Conservation (phyloP, 352 stramenopile species). For the Phytopythium montanum region DNA sequence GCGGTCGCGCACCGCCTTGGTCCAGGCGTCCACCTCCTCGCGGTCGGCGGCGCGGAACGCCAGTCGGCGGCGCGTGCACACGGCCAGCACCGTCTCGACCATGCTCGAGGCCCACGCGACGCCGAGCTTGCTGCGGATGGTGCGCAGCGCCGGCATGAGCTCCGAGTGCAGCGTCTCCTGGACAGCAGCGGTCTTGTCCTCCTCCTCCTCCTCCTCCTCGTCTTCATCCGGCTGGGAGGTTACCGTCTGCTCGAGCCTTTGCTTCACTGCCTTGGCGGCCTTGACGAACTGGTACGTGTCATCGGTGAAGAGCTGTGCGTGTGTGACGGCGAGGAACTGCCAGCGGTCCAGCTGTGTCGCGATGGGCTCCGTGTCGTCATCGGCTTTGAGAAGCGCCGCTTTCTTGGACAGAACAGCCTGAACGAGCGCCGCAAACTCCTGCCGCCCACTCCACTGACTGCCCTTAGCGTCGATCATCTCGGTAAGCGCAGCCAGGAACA, state of each 20-base stretch:
- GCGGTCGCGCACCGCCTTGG: slow-evolving; percentile 47
- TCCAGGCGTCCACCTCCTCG: slow-evolving; percentile 63
- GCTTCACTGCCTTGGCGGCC: slow-evolving; percentile 53
- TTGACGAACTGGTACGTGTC: slow-evolving; percentile 81
- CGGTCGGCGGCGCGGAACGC: slow-evolving; percentile 45
- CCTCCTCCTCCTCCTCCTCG: neutral
- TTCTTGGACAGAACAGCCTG: slow-evolving; percentile 34
- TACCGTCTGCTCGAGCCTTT: slow-evolving; percentile 38
- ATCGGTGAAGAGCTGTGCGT: slow-evolving; percentile 72
- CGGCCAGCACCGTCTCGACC: slow-evolving; percentile 48
- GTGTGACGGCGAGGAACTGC: slow-evolving; percentile 54
- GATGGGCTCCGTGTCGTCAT: slow-evolving; percentile 1
- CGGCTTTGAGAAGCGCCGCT: slow-evolving; percentile 19
- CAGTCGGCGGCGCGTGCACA: slow-evolving; percentile 52
- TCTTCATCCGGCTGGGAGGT: neutral
- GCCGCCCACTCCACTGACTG: slow-evolving; percentile 38
- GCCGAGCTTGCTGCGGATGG: slow-evolving; percentile 45
- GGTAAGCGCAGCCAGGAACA: slow-evolving; percentile 47
- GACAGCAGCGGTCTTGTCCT: neutral
- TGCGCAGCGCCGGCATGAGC: slow-evolving; percentile 65
- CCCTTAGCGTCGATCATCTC: slow-evolving; percentile 44
- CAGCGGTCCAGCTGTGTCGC: slow-evolving; percentile 34
- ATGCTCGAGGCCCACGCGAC: slow-evolving; percentile 56
- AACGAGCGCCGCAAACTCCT: slow-evolving; percentile 51
- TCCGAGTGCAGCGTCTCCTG: slow-evolving; percentile 19